phyloP scores from a whole-genome alignment of 768 basidiomycete genomes.

The Mycena epipterygia region DNA sequence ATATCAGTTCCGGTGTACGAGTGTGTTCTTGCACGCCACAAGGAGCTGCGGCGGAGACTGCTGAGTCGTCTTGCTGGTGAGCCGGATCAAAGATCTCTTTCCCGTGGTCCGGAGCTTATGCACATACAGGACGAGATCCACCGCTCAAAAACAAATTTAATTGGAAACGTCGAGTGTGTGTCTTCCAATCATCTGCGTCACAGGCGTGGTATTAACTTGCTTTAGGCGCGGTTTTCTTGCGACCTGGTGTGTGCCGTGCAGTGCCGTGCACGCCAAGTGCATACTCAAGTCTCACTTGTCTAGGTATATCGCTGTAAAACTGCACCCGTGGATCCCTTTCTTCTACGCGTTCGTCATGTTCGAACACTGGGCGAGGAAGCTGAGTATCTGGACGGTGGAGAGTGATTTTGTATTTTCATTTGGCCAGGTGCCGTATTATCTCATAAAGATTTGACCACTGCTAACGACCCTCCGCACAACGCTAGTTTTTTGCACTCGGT shows the following conservation, averaged over 20 bases:
- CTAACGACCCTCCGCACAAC: not conserved
- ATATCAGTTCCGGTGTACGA: constrained; percentile 7
- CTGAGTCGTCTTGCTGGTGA: constrained; percentile 9
- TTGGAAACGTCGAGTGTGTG: constrained; percentile 14
- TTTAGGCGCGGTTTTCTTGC: constrained; percentile 10
- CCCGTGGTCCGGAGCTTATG: not conserved
- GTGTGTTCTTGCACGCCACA: constrained; percentile 8
- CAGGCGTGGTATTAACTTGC: not conserved
- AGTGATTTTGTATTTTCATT: constrained; percentile 2
- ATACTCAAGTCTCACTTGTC: not conserved
- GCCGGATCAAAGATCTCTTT: too few species aligned
- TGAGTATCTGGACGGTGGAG: constrained; percentile 15
- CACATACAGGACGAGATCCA: constrained; percentile 3
- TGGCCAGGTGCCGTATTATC: constrained; percentile 10
- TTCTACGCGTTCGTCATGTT: not conserved
- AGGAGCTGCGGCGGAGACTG: constrained; percentile 11
- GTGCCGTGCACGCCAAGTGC: not conserved
- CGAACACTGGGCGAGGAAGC: constrained; percentile 6
- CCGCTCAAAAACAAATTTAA: not conserved
- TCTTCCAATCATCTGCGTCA: not conserved
- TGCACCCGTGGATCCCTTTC: constrained; percentile 25
- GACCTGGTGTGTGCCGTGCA: not conserved
- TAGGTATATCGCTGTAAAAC: constrained; percentile 12
- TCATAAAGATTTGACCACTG: not conserved
- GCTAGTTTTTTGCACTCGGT: constrained; percentile 11